phyloP scores from a whole-genome alignment of 495 filamentous ascomycete genomes.

The Hypoxylon fuscum region DNA sequence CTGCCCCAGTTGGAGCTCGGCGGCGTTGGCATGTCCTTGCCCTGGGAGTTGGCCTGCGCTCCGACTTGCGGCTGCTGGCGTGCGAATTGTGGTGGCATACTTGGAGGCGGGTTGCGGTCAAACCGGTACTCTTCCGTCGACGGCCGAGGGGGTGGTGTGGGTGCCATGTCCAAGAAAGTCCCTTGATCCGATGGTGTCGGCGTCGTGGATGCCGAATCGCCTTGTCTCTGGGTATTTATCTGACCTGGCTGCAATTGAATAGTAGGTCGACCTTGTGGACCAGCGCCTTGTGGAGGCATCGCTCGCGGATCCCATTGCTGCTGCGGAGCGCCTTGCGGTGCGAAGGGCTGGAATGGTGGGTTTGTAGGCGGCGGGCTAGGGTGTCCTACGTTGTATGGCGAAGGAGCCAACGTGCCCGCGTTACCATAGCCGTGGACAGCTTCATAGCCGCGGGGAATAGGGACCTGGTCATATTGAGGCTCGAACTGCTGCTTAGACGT shows the following conservation, averaged over 20 bases:
- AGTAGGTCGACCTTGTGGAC: slow-evolving; percentile 8
- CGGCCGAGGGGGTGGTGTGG: slow-evolving; percentile 22
- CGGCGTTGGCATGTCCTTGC: slow-evolving; percentile 20
- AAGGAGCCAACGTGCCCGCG: slow-evolving; percentile 40
- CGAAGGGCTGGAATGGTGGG: slow-evolving; percentile 26
- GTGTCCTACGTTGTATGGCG: slow-evolving; percentile 48
- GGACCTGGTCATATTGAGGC: slow-evolving; percentile 55
- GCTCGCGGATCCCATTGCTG: slow-evolving; percentile 37
- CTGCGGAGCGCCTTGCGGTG: slow-evolving; percentile 12
- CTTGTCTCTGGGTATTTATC: slow-evolving; percentile 13
- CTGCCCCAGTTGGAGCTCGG: slow-evolving; percentile 39
- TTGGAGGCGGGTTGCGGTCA: slow-evolving; percentile 5
- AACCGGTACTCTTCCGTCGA: slow-evolving; percentile 4
- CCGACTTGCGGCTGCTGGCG: slow-evolving; percentile 8
- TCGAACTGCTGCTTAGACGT: slow-evolving; percentile 32
- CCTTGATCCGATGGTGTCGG: slow-evolving; percentile 33
- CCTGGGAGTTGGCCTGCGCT: slow-evolving; percentile 4
- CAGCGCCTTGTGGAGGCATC: slow-evolving; percentile 9
- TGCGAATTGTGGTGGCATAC: background rate
- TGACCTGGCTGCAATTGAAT: slow-evolving; percentile 13
- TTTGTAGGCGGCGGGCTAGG: slow-evolving; percentile 22
- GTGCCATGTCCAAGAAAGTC: slow-evolving; percentile 38
- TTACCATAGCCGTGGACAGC: slow-evolving; percentile 57
- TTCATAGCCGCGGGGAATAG: slow-evolving; percentile 57
- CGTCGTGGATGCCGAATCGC: slow-evolving; percentile 15